These are phyloP conservation scores for Andrographis paniculata DNA, from an alignment of 305 asterid genomes.

Conservation along the genomic window DNA sequence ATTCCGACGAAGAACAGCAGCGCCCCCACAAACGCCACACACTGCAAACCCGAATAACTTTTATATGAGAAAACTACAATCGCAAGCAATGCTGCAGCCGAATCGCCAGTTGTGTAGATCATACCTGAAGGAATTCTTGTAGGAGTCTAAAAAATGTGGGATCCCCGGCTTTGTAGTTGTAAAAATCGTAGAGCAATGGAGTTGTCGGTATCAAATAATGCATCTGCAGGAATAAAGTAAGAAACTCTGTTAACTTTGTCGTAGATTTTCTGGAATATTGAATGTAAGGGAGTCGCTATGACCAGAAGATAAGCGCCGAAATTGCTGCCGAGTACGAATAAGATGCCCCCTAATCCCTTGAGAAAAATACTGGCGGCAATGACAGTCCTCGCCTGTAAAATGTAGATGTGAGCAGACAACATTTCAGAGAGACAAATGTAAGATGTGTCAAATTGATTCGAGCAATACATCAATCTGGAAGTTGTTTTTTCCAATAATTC, in stretches of 20 bases:
- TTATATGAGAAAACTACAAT: too few relatives aligned
- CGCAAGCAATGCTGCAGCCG: too few relatives aligned
- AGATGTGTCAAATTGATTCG: conserved; percentile 1
- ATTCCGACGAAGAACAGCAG: conserved; percentile 11
- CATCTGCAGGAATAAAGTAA: conserved; percentile 36
- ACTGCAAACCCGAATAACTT: neutral
- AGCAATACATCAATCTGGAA: conserved; percentile 48
- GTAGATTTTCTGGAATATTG: neutral
- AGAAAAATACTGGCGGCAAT: conserved; percentile 51
- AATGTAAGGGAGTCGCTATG: conserved; percentile 16
- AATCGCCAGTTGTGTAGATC: neutral
- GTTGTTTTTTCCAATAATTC: conserved; percentile 41
- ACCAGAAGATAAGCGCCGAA: conserved; percentile 78
- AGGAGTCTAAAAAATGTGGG: conserved; percentile 36
- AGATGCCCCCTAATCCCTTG: conserved; percentile 80
- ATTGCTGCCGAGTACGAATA: conserved; percentile 72
- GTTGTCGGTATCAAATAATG: conserved; percentile 51
- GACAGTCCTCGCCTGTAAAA: conserved; percentile 52
- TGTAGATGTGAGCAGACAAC: conserved; percentile 1
- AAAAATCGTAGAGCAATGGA: conserved; percentile 59
- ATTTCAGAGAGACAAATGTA: conserved; percentile 1
- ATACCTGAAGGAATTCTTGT: conserved; percentile 71
- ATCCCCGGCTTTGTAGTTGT: conserved; percentile 38
- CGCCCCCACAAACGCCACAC: conserved; percentile 15
- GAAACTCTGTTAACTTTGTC: neutral